Conservation (phyloP, 2,329 filamentous ascomycete genomes). For the Botryotinia calthae region DNA sequence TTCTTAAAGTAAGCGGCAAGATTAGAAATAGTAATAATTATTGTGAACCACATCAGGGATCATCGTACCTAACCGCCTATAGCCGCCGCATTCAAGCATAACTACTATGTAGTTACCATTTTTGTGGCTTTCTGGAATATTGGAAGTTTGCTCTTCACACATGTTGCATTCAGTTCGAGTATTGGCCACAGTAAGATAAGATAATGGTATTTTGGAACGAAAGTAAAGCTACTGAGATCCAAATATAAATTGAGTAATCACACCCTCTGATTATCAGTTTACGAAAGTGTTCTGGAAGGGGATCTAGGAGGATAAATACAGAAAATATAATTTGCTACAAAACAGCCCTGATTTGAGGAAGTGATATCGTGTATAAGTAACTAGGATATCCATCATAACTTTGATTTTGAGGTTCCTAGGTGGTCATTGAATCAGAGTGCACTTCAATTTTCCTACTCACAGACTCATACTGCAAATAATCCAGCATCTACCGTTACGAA, state of each 20-base stretch:
- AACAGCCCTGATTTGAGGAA: neutral
- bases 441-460: neutral
- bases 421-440: neutral
- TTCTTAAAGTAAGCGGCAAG: neutral
- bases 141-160: neutral
- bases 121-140: neutral
- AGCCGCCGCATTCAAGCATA: neutral
- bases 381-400: neutral
- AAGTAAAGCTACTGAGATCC: neutral
- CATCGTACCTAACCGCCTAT: neutral
- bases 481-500: neutral
- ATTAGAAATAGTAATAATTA: neutral
- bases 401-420: rapidly evolving
- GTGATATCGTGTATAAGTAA: neutral
- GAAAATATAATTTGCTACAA: neutral
- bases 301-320: neutral
- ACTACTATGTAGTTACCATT: neutral
- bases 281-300: neutral
- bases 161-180: neutral
- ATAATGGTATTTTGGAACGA: neutral
- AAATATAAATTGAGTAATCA: neutral
- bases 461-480: neutral
- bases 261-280: neutral
- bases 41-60: neutral
- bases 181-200: neutral